Evolutionary conservation across 495 filamentous ascomycete genomes (phyloP).

Genomic region (Neurospora sp.): DNA sequence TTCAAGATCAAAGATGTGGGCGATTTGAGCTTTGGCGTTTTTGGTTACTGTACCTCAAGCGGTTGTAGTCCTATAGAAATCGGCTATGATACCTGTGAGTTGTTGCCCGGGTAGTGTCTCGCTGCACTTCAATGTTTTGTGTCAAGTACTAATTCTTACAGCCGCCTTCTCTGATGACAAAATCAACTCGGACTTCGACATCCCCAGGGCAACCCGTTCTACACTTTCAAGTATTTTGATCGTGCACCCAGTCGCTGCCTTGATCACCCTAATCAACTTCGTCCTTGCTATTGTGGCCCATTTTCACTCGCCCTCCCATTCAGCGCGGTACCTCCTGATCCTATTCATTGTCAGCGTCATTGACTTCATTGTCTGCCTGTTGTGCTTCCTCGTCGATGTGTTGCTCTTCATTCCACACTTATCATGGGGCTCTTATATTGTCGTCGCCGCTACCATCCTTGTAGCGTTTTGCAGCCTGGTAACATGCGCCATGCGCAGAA

Average conservation of each 20-base stretch:
- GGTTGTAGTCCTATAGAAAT: constrained; percentile 64
- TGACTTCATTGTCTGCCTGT: constrained; percentile 71
- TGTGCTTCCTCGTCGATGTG: constrained; percentile 93
- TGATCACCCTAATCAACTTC: constrained; percentile 78
- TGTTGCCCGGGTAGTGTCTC: not conserved
- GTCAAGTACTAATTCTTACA: not conserved
- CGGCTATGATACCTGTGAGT: constrained; percentile 80
- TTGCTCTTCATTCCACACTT: constrained; percentile 90
- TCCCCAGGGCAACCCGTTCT: constrained; percentile 62
- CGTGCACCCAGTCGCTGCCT: constrained; percentile 81
- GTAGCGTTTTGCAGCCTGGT: constrained; percentile 75
- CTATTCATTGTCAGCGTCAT: constrained; percentile 79
- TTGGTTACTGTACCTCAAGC: constrained; percentile 67
- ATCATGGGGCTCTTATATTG: constrained; percentile 90
- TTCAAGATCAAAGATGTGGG: constrained; percentile 31
- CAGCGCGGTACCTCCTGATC: constrained; percentile 73
- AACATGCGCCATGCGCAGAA: constrained; percentile 94
- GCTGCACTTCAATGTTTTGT: not conserved
- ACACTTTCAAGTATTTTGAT: constrained; percentile 88
- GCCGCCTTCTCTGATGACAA: not conserved
- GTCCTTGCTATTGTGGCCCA: constrained; percentile 72
- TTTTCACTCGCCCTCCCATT: constrained; percentile 86
- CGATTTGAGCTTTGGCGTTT: constrained; percentile 79
- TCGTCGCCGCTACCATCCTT: constrained; percentile 81
- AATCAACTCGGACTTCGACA: constrained; percentile 48